Evolutionary conservation across 345 rosid species (phyloP).

Genomic region (Turnera subulata): DNA sequence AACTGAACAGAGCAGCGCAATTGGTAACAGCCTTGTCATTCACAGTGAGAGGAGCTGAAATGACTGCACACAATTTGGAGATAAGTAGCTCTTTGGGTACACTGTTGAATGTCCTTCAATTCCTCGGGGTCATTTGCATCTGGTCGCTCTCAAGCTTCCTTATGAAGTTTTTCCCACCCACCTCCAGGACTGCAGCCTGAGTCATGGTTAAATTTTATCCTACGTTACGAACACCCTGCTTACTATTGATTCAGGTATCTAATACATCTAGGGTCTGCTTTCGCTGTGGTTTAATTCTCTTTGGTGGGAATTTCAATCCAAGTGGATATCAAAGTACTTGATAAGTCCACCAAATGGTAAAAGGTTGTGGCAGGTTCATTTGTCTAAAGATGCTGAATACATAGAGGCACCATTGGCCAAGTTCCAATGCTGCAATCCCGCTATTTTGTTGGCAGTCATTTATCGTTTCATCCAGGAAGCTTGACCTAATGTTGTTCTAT

Average conservation of each 20-base stretch:
- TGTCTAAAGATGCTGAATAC: too few relatives aligned
- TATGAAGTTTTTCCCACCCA: constrained; percentile 57
- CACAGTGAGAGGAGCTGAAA: constrained; percentile 84
- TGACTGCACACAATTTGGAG: constrained; percentile 79
- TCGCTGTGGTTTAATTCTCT: constrained; percentile 1
- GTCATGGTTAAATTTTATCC: constrained; percentile 10
- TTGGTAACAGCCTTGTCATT: constrained; percentile 89
- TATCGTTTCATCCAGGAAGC: constrained; percentile 20
- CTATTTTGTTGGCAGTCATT: constrained; percentile 1
- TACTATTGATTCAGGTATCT: constrained; percentile 10
- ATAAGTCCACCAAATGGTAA: constrained; percentile 5
- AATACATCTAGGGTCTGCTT: neutral
- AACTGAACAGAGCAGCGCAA: constrained; percentile 93
- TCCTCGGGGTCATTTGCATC: constrained; percentile 83
- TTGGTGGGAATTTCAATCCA: constrained; percentile 3
- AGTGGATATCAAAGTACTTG: constrained; percentile 6
- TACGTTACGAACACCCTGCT: constrained; percentile 6
- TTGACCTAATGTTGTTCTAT: too few relatives aligned
- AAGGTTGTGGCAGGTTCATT: constrained; percentile 16
- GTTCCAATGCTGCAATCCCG: constrained; percentile 8
- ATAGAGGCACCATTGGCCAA: constrained; percentile 1
- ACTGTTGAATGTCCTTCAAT: constrained; percentile 78
- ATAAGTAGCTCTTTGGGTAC: constrained; percentile 80
- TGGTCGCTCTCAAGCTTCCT: constrained; percentile 98
- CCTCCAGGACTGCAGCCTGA: constrained; percentile 26